Conservation (phyloP, 257 asterid species). For the Rauvolfia tetraphylla region DNA sequence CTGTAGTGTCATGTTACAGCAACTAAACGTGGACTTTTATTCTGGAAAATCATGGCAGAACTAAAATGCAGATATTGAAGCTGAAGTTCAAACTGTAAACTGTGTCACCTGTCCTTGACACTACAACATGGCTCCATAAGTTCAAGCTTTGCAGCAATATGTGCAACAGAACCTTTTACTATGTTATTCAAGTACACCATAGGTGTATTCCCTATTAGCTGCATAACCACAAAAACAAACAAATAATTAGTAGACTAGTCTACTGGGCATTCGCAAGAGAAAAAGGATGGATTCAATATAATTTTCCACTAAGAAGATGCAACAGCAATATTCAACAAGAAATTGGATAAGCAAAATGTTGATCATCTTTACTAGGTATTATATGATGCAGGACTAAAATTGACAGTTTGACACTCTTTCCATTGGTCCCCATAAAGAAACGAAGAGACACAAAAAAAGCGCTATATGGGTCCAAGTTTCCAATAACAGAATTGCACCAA, state of each 20-base stretch:
- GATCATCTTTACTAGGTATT: neutral
- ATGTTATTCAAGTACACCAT: conserved; percentile 90
- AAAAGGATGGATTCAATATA: neutral
- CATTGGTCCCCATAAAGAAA: neutral
- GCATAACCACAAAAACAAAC: conserved; percentile 27
- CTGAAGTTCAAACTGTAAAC: conserved; percentile 7
- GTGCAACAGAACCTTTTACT: conserved; percentile 81
- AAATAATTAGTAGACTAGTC: conserved; percentile 2
- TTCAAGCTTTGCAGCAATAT: conserved; percentile 92
- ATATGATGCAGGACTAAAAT: neutral
- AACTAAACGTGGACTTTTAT: neutral
- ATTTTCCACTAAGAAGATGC: neutral
- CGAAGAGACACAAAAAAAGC: neutral
- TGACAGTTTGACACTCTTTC: neutral
- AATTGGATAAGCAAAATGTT: neutral
- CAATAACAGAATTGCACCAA: neutral
- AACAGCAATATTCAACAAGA: neutral
- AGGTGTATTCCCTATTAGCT: conserved; percentile 96
- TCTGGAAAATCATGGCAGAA: neutral
- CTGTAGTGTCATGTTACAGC: neutral
- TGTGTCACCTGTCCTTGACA: conserved; percentile 82
- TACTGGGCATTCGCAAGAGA: neutral
- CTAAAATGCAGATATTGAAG: neutral
- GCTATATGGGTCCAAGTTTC: neutral
- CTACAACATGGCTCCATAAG: conserved; percentile 99